A percentile compares a stretch with the other conserved stretches of the same genome.
phyloP scores from a whole-genome alignment of 768 basidiomycete genomes.

The Psilocybe tampanensis region DNA sequence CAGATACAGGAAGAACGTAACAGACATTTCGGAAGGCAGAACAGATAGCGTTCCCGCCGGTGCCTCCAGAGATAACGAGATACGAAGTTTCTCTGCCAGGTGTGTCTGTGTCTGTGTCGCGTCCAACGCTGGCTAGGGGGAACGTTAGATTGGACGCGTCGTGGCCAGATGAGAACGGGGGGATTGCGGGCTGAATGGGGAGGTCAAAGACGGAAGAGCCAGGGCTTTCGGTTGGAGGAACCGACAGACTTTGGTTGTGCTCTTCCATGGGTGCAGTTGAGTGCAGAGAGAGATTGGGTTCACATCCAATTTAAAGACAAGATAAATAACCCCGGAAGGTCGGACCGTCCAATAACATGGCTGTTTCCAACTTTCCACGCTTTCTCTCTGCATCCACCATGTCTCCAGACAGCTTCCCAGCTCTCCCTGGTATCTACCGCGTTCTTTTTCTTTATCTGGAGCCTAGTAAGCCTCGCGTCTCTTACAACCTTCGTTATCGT shows the following conservation, averaged over 20 bases:
- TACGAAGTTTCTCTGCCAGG: slow-evolving; percentile 43
- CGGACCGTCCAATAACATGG: slow-evolving; percentile 1
- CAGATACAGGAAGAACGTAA: slow-evolving; percentile 91
- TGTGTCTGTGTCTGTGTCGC: slow-evolving; percentile 4
- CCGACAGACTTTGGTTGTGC: slow-evolving; percentile 12
- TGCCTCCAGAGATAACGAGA: slow-evolving; percentile 89
- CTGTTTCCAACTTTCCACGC: not conserved
- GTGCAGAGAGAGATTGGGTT: not conserved
- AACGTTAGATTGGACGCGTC: slow-evolving; percentile 12
- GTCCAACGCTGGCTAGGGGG: not conserved
- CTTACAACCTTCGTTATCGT: not conserved
- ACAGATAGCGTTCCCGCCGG: slow-evolving; percentile 91
- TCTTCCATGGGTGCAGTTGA: slow-evolving; percentile 1
- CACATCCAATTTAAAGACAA: not conserved
- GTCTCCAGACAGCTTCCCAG: slow-evolving; percentile 44
- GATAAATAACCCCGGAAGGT: not conserved
- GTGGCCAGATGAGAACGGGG: slow-evolving; percentile 6
- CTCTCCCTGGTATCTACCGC: slow-evolving; percentile 65
- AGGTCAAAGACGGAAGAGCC: slow-evolving; percentile 79
- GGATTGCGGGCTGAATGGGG: slow-evolving; percentile 45
- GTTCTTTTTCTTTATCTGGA: slow-evolving; percentile 67
- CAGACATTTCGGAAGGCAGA: slow-evolving; percentile 77
- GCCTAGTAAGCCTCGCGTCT: slow-evolving; percentile 43
- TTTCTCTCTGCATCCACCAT: slow-evolving; percentile 19
- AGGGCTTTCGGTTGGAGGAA: slow-evolving; percentile 50